A percentile compares a stretch with the other conserved stretches of the same genome.
phyloP scores from a whole-genome alignment of 129 eudicot species.

The Rutidosis leptorrhynchoides region DNA sequence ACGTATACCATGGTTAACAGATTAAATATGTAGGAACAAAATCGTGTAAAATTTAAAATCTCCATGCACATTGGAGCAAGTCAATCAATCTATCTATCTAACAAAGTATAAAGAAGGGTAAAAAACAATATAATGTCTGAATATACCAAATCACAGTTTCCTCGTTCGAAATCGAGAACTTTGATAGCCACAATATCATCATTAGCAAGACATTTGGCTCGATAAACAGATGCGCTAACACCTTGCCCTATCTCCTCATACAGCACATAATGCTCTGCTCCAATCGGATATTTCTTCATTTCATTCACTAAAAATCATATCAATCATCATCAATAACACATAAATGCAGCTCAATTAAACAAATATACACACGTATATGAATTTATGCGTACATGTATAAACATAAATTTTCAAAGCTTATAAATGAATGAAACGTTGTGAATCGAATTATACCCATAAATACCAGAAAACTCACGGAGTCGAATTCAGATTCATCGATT shows the following conservation, averaged over 20 bases:
- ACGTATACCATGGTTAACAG: too few relatives aligned
- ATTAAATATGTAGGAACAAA: too few relatives aligned
- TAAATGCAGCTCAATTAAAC: slow-evolving; percentile 25
- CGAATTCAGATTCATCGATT: slow-evolving; percentile 15
- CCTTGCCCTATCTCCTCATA: slow-evolving; percentile 62
- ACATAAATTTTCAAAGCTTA: slow-evolving; percentile 9
- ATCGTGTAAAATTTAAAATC: not conserved
- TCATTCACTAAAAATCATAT: not conserved
- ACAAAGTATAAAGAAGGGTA: not conserved
- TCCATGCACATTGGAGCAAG: not conserved
- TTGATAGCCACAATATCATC: slow-evolving; percentile 55
- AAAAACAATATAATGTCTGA: not conserved
- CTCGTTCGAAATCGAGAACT: slow-evolving; percentile 54
- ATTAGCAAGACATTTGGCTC: slow-evolving; percentile 44
- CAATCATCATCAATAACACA: slow-evolving; percentile 29
- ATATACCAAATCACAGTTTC: slow-evolving; percentile 43
- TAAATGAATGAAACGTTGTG: slow-evolving; percentile 2
- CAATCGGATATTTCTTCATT: slow-evolving; percentile 46
- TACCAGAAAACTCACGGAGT: slow-evolving; percentile 21
- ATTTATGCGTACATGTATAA: not conserved
- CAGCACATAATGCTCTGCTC: slow-evolving; percentile 46
- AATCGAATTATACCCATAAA: not conserved
- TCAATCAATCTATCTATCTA: not conserved
- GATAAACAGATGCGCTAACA: slow-evolving; percentile 49
- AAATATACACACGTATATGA: not conserved